Base-by-base conservation (phyloP, 2,329 filamentous ascomycete genomes). In the Cordyceps tenuipes region DNA sequence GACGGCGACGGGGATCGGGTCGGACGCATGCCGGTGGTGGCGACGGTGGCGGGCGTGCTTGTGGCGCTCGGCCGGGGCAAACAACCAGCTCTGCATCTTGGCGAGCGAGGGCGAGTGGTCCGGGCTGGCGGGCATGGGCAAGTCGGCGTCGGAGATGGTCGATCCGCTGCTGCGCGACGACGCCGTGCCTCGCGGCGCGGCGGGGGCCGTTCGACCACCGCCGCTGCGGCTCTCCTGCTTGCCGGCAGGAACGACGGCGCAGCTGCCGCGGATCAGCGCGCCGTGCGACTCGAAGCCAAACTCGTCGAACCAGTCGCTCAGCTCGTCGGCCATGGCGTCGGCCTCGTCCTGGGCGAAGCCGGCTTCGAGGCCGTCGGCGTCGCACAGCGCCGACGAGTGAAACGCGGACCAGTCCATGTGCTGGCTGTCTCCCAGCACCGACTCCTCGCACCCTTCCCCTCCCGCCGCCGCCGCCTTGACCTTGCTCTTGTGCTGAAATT, bases 361-460 rank as follows among this genome's bases (percentile, higher is more conserved):
- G 19, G 72, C 71, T 56, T 76, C 73, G 49, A 81, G 73, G 63
- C 82, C 81, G 34, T 79, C 80, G 2, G 80, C 79, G 5, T 80
- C 81, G 47, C 83, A 82, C 0, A 82, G 39, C 8, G 86, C 84
- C 17, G 84, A 83, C 77, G 85, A 84, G 69, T 87, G 83, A 67
- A 85, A 86, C 3, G 83, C 82, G 6, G 80, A 83, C 83, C 83
- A 86, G 72, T 87, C 83, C 3, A 86, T 69, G 34, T 72, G 17
- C 12, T 21, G 21, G 29, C 47, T 12, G 13, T 48, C 47, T 26
- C 3, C 2, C 23, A 3, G 26, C 12, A 3, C 23, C 31, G 10
- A 5, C 9, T 21, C 9, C 29, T 13, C 56, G 15, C 13, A 23
- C 31, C 12, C 6, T 5, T 55, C 39, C 4, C 39, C 41, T 23